Evolutionary conservation across 2,329 filamentous ascomycete species (phyloP).

Genomic region (Fusarium sp.): DNA sequence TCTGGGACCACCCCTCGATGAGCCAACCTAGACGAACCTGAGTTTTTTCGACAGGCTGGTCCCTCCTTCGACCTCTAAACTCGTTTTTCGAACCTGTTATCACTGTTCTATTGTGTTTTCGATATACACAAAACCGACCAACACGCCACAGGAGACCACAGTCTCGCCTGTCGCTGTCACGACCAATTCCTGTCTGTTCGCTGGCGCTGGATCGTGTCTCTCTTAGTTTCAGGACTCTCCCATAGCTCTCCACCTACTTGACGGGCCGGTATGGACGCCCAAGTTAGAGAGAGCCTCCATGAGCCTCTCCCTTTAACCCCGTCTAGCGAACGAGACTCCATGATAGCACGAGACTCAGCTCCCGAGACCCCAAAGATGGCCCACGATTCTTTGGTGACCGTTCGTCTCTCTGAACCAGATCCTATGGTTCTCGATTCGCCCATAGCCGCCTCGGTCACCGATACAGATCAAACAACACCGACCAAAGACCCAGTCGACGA

Average conservation of each 20-base stretch:
- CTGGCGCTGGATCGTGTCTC: constrained; percentile 44
- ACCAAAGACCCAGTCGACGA: constrained; percentile 38
- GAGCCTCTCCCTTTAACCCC: constrained; percentile 43
- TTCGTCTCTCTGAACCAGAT: constrained; percentile 74
- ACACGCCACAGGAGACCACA: constrained; percentile 30
- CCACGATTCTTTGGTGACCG: constrained; percentile 81
- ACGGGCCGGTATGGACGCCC: constrained; percentile 47
- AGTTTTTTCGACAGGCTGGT: constrained; percentile 32
- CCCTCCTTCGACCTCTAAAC: constrained; percentile 18
- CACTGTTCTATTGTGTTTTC: constrained; percentile 11
- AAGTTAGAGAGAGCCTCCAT: constrained; percentile 42
- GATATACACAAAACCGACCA: constrained; percentile 14
- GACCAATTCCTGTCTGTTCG: constrained; percentile 33
- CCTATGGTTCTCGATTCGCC: constrained; percentile 57
- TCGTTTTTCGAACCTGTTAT: constrained; percentile 6
- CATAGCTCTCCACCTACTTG: constrained; percentile 27
- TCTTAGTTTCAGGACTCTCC: constrained; percentile 39
- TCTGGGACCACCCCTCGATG: constrained; percentile 41
- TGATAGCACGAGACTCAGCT: constrained; percentile 42
- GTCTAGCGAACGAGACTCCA: constrained; percentile 36
- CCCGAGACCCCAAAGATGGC: constrained; percentile 53
- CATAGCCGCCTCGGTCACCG: constrained; percentile 22
- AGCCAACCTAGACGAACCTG: constrained; percentile 29
- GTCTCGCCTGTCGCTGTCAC: constrained; percentile 28
- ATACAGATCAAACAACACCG: constrained; percentile 42